Base-by-base conservation (phyloP, 2,329 filamentous ascomycete species). In the Berkeleyomyces rouxiae region DNA sequence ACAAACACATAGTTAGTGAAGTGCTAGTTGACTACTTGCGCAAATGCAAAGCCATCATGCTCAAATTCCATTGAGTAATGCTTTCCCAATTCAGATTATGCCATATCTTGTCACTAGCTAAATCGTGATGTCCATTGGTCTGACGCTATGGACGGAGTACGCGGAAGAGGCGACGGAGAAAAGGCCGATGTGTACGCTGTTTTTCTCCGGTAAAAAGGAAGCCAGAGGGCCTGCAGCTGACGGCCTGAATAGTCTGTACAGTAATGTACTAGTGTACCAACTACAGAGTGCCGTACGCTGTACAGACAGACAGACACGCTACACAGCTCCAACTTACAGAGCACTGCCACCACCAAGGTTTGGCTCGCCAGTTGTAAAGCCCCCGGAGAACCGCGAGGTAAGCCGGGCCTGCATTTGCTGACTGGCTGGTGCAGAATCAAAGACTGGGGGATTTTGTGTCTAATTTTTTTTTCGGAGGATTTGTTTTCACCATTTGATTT, bases 181-280 rank as follows among this genome's bases (percentile, higher is more conserved):
- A 51, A 51, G 47, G 47, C 16, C 33, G 16, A 23, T 33, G 11
- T 44, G 31, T 1, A n/a, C 11, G 33, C 36, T 46, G 33, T 37
- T 37, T 36, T 33, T 43, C 58, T 46, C 58, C 58, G 58, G 40
- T 4, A 46, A 59, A 59, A 59, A n/a, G 58, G 40, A 59, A 33
- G 23, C 3, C 47, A 51, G 23, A 23, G 23, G 23, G 23, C 23
- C 23, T 23, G 23, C 23, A 23, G 23, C 23, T 23, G 23, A 23
- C 23, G 23, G 23, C 23, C 23, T 23, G 23, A 1, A 23, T 23
- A 23, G 23, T 23, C 23, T 23, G 23, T 23, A 23, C 44, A 47
- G 44, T 23, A 47, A 13, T 9, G 23, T 47, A 23, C n/a, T 7
- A 49, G n/a, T 7, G 10, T 7, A 23, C n/a, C 16, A 23, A 49